These are phyloP conservation scores for Tetrapisispora pingtungensis DNA, from an alignment of 805 yeast species.

Conservation along the genomic window DNA sequence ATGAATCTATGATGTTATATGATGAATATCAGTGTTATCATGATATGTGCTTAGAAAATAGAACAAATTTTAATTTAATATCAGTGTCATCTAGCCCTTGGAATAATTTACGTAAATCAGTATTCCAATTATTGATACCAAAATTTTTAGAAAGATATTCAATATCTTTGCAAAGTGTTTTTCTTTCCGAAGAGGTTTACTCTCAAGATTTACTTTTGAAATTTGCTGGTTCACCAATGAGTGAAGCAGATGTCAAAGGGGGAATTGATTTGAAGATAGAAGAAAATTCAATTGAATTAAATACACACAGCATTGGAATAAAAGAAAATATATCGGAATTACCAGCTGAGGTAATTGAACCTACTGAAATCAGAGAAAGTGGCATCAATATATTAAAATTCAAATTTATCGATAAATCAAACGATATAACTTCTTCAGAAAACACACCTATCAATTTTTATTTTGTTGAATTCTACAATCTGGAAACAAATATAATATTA, in stretches of 20 bases:
- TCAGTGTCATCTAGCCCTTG: slow-evolving; percentile 14
- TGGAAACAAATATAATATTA: slow-evolving; percentile 9
- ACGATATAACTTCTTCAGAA: not conserved
- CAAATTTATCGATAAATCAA: slow-evolving; percentile 6
- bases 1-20: slow-evolving; percentile 14
- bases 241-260: slow-evolving; percentile 12
- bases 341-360: slow-evolving; percentile 3
- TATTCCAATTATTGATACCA: slow-evolving; percentile 12
- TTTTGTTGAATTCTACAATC: slow-evolving; percentile 19
- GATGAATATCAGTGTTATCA: slow-evolving; percentile 23
- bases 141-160: slow-evolving; percentile 10
- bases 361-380: slow-evolving; percentile 1
- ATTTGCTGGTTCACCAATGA: slow-evolving; percentile 5
- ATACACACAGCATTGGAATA: slow-evolving; percentile 10
- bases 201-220: slow-evolving; percentile 17
- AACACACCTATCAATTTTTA: slow-evolving; percentile 13
- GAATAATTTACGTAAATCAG: slow-evolving; percentile 8
- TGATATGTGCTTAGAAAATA: slow-evolving; percentile 19
- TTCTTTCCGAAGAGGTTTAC: slow-evolving; percentile 19
- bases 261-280: slow-evolving; percentile 19
- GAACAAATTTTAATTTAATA: slow-evolving; percentile 18
- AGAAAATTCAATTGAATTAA: slow-evolving; percentile 16
- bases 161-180: slow-evolving; percentile 19
- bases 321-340: slow-evolving; percentile 7
- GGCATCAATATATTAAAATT: slow-evolving; percentile 18